A percentile compares a stretch with the other conserved stretches of the same genome.
These are phyloP conservation scores for Lonicera japonica DNA, from an alignment of 129 eudicot genomes.

Conservation along the genomic window DNA sequence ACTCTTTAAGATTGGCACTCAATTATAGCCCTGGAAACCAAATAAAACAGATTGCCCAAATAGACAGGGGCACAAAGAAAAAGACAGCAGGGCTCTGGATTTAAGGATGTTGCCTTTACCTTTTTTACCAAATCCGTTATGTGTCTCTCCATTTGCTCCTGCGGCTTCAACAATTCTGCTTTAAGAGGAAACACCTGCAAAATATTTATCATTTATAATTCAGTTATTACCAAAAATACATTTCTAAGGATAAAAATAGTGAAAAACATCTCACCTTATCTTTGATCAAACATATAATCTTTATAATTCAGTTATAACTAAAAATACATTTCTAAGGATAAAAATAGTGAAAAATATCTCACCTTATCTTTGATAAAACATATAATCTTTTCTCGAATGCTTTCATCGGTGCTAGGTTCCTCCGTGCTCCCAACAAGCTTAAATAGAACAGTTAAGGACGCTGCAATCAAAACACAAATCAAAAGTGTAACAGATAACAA, in stretches of 20 bases:
- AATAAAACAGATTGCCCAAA: background rate
- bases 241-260: too few relatives aligned
- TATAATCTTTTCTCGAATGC: conserved; percentile 52
- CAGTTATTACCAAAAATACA: background rate
- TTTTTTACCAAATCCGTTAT: conserved; percentile 58
- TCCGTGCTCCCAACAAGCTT: conserved; percentile 50
- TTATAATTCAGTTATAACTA: conserved; percentile 7
- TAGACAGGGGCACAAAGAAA: background rate
- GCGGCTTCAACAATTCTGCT: conserved; percentile 52
- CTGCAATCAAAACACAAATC: conserved; percentile 25
- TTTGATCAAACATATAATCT: conserved; percentile 47
- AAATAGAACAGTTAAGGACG: conserved; percentile 53
- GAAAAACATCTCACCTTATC: conserved; percentile 41
- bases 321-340: background rate
- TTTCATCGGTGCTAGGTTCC: conserved; percentile 41
- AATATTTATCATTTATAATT: background rate
- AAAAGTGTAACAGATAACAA: background rate
- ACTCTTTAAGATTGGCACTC: background rate
- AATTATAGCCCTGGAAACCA: background rate
- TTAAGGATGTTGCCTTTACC: conserved; percentile 20
- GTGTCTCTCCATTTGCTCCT: conserved; percentile 65
- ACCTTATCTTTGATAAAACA: conserved; percentile 63
- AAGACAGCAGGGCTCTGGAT: background rate
- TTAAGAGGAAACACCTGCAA: conserved; percentile 56
- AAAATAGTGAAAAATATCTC: background rate